Conservation (phyloP, 2,329 filamentous ascomycete genomes). For the Penicillium sp. region DNA sequence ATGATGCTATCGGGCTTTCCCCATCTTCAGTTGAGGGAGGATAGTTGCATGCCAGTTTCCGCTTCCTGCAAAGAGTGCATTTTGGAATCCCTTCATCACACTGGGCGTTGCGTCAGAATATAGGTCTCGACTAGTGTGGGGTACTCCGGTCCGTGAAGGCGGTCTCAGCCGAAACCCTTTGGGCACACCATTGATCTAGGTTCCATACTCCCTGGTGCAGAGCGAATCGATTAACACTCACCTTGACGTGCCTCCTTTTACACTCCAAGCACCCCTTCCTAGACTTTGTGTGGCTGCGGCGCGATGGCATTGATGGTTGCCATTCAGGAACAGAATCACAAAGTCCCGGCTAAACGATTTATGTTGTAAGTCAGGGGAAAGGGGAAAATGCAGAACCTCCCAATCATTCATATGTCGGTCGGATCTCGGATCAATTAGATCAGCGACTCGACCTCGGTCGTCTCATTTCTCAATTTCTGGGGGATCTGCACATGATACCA, state of each 20-base stretch:
- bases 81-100: constrained; percentile 40
- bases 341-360: neutral
- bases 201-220: neutral
- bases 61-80: constrained; percentile 39
- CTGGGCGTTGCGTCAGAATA: constrained; percentile 21
- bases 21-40: constrained; percentile 23
- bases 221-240: constrained; percentile 15
- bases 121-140: neutral
- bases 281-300: constrained; percentile 41
- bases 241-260: constrained; percentile 43
- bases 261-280: constrained; percentile 42
- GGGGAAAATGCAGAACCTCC: no score
- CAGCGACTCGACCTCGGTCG: constrained; percentile 6
- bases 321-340: neutral
- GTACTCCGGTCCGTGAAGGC: neutral
- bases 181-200: neutral
- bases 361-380: no score
- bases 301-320: constrained; percentile 28
- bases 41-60: constrained; percentile 40
- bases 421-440: neutral
- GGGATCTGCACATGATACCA: constrained; percentile 2
- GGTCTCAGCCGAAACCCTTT: neutral
- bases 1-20: constrained; percentile 25
- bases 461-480: neutral
- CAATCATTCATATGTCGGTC: neutral